Conservation (phyloP, 2,329 filamentous ascomycete species). For the Chaetoscypha palmicola region DNA sequence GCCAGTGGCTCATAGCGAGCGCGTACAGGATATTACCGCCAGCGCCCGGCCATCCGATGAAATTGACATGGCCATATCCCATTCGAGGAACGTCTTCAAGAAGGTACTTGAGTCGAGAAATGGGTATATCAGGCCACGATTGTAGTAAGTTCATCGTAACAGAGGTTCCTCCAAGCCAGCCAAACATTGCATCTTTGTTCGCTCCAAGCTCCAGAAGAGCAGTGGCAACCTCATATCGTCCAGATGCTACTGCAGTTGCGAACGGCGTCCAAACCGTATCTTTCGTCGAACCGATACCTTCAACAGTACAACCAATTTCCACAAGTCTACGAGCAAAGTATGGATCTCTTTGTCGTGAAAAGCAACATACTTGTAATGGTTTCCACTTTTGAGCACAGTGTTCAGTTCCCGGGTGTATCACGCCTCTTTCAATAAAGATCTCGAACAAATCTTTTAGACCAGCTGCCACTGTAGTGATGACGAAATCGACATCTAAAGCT, state of each 20-base stretch:
- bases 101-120: constrained; percentile 2
- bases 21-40: constrained; percentile 2
- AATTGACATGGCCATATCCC: constrained; percentile 2
- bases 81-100: constrained; percentile 1
- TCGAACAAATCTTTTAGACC: neutral
- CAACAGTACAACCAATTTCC: constrained; percentile 4
- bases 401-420: neutral
- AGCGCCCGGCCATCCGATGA: neutral
- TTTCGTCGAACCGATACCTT: neutral
- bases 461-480: neutral
- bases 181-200: neutral
- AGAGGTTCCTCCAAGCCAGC: neutral
- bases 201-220: constrained; percentile 1
- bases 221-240: neutral
- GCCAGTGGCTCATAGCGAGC: neutral
- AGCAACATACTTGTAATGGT: constrained; percentile 4
- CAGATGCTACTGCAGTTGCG: neutral
- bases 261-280: neutral
- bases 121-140: constrained; percentile 1
- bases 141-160: constrained; percentile 1
- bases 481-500: neutral
- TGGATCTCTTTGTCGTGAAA: constrained; percentile 1
- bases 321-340: neutral
- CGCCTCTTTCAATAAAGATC: neutral
- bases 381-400: neutral